A percentile compares a stretch with the other conserved stretches of the same genome.
Evolutionary conservation across 2,329 filamentous ascomycete species (phyloP).

Genomic region (Purpureocillium takamizusanense): DNA sequence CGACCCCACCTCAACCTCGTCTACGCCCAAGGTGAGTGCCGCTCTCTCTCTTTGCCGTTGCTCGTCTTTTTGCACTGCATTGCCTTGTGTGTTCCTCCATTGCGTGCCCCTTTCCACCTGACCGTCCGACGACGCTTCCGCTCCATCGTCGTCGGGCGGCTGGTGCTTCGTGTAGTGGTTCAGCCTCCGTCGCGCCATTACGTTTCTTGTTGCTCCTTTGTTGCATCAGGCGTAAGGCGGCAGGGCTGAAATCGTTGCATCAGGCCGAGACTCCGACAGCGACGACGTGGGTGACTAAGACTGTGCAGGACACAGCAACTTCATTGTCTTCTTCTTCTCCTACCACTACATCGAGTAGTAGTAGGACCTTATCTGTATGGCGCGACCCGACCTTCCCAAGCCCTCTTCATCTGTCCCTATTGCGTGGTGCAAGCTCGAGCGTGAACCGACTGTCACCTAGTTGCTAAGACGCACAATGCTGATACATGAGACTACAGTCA

Average conservation of each 20-base stretch:
- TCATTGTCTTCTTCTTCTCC: conserved; percentile 11
- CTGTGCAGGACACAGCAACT: conserved; percentile 23
- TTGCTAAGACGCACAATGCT: neutral
- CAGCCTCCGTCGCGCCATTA: no score
- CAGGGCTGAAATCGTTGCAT: conserved; percentile 17
- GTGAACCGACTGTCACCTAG: no score
- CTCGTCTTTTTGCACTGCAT: neutral
- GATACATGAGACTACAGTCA: neutral
- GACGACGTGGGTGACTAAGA: conserved; percentile 24
- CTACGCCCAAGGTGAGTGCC: conserved; percentile 18
- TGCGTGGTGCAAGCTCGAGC: conserved; percentile 1
- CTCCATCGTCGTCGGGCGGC: no score
- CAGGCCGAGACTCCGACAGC: conserved; percentile 18
- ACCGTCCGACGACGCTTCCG: no score
- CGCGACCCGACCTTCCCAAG: conserved; percentile 8
- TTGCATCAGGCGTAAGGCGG: conserved; percentile 8
- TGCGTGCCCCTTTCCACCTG: no score
- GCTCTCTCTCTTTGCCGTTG: conserved; percentile 1
- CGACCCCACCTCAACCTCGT: conserved; percentile 11
- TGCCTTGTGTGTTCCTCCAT: no score
- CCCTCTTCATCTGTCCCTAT: neutral
- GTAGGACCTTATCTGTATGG: conserved; percentile 26
- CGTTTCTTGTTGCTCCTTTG: neutral
- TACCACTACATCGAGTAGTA: conserved; percentile 13
- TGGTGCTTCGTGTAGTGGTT: no score